Conservation (phyloP, 768 basidiomycete genomes). For the Gloeostereum incarnatum region DNA sequence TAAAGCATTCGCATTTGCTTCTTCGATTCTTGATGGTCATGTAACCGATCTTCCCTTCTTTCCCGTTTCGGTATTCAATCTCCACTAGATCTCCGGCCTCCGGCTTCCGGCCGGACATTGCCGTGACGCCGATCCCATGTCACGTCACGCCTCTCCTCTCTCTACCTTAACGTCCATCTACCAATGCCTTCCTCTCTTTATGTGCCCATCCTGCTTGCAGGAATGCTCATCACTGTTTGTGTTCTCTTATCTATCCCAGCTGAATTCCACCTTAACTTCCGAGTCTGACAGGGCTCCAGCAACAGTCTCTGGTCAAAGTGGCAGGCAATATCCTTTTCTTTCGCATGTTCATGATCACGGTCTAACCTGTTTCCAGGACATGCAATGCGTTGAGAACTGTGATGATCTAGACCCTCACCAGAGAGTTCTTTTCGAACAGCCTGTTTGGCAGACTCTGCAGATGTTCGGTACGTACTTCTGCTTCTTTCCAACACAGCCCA, state of each 20-base stretch:
- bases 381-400: slow-evolving; percentile 98
- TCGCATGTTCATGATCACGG: slow-evolving; percentile 3
- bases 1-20: no score
- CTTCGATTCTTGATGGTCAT: no score
- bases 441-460: slow-evolving; percentile 87
- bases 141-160: slow-evolving; percentile 6
- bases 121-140: neutral
- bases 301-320: slow-evolving; percentile 81
- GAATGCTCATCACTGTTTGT: slow-evolving; percentile 85
- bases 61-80: no score
- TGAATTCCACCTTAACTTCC: slow-evolving; percentile 1
- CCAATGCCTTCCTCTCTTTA: slow-evolving; percentile 61
- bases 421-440: slow-evolving; percentile 84
- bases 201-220: slow-evolving; percentile 74
- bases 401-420: slow-evolving; percentile 45
- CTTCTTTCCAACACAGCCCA: slow-evolving; percentile 8
- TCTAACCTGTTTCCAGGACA: slow-evolving; percentile 46
- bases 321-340: slow-evolving; percentile 40
- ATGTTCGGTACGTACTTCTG: slow-evolving; percentile 65
- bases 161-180: slow-evolving; percentile 5
- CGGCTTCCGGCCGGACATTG: no score
- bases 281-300: slow-evolving; percentile 49
- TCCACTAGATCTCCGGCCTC: no score
- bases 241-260: neutral
- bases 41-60: no score